Evolutionary conservation across 257 asterid species (phyloP), one percentile per base, ranked within the genome.

Genomic region (Perilla frutescens): DNA sequence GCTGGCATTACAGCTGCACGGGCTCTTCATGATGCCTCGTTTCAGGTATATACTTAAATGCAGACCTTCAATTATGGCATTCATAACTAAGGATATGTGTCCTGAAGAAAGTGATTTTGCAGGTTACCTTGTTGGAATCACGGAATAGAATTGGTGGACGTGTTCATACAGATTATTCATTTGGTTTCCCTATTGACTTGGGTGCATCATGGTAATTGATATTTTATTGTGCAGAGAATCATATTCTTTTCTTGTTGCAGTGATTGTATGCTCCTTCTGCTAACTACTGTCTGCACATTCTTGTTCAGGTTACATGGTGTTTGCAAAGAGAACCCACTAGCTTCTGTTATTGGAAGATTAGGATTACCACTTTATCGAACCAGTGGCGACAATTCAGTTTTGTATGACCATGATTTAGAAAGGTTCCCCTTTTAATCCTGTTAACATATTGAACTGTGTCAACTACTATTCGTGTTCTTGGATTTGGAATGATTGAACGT

Each of bases 131-230:
- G 87, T 77, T 95, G 87, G 99, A 95, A 80, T 95, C 99, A 5
- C 87, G 98, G 73, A 89, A 90, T 56, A 92, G 99, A 81, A 92
- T 95, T 71, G 99, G 99, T 62, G 99, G 99, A 55, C 92, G 99
- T 67, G 93, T 92, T 51, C 97, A 89, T 70, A 95, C 99, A 34
- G 90, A 95, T 63, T 95, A 90, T 77, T 87, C 99, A 32, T 89
- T 92, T 82, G 99, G 98, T 73, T 95, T 92, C 84, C 99, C 99
- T 48, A 87, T 95, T 77, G 99, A 95, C 82, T 82, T 95, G 84
- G 99, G 99, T 55, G 99, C 99, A 76, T 95, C 99, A 64, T 95
- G 99, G 99, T 95, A 85, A 73, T 68, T 53, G 44, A 12, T 61
- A 44, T 45, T 39, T 65, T 44, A n/a, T 34, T 34, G 44, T 45